Percentiles rank a stretch among this genome's conserved stretches.
phyloP scores from a whole-genome alignment of 2,329 filamentous ascomycete species.

The Gaeumannomyces tritici region DNA sequence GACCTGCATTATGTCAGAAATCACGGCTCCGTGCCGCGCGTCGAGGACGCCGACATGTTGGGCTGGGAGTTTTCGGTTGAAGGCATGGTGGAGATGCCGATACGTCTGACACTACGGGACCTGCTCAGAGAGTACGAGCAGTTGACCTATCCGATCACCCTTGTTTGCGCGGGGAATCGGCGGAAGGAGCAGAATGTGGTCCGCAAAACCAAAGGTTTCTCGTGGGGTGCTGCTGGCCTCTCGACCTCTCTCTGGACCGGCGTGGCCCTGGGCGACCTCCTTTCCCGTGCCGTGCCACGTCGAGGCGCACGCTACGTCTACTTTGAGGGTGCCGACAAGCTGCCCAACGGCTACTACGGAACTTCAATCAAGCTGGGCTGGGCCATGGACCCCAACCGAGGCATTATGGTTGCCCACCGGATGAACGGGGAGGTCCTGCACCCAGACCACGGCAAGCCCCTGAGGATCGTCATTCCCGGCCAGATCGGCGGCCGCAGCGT shows the following conservation, averaged over 20 bases:
- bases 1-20: slow-evolving; percentile 90
- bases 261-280: slow-evolving; percentile 61
- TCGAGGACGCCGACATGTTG: slow-evolving; percentile 60
- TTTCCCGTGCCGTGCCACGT: slow-evolving; percentile 57
- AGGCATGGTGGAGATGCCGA: slow-evolving; percentile 70
- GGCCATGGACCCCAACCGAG: slow-evolving; percentile 73
- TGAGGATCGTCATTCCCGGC: slow-evolving; percentile 76
- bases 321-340: slow-evolving; percentile 81
- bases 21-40: slow-evolving; percentile 72
- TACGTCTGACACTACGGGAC: slow-evolving; percentile 62
- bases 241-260: slow-evolving; percentile 87
- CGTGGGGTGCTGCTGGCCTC: slow-evolving; percentile 80
- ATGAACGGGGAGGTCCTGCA: slow-evolving; percentile 81
- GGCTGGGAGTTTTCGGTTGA: slow-evolving; percentile 79
- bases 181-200: slow-evolving; percentile 90
- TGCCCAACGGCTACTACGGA: slow-evolving; percentile 83
- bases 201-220: slow-evolving; percentile 86
- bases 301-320: slow-evolving; percentile 72
- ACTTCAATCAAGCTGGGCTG: slow-evolving; percentile 83
- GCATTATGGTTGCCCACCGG: slow-evolving; percentile 78
- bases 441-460: slow-evolving; percentile 78
- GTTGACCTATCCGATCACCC: slow-evolving; percentile 74
- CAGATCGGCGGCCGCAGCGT: slow-evolving; percentile 89
- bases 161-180: slow-evolving; percentile 87
- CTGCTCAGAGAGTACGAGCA: slow-evolving; percentile 69